Evolutionary conservation across 2,329 filamentous ascomycete genomes (phyloP).

Genomic region (Neocucurbitaria cava): DNA sequence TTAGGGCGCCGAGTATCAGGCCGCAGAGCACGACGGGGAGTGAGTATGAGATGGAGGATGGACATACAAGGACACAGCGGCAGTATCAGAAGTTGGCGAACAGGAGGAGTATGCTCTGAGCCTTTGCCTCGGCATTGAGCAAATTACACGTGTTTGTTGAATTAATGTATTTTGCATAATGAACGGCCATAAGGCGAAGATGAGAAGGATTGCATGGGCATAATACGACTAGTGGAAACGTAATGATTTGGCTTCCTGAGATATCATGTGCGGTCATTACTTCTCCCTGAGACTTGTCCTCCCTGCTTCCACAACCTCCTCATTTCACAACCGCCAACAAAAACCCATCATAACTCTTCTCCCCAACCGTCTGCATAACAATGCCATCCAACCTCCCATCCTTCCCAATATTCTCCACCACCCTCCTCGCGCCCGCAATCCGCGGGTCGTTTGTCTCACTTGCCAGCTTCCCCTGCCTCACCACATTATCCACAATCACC

Average conservation of each 20-base stretch:
- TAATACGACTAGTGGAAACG: too few species aligned
- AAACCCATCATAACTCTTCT: slow-evolving; percentile 58
- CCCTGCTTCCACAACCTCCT: not conserved
- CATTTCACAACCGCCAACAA: slow-evolving; percentile 50
- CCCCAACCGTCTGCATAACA: slow-evolving; percentile 56
- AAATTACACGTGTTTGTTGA: not conserved
- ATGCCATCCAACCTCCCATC: slow-evolving; percentile 52
- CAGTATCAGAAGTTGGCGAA: slow-evolving; percentile 47
- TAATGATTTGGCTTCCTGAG: too few species aligned
- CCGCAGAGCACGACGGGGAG: slow-evolving; percentile 29
- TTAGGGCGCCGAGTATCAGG: slow-evolving; percentile 18
- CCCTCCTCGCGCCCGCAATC: slow-evolving; percentile 44
- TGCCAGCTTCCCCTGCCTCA: slow-evolving; percentile 50
- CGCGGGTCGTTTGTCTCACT: slow-evolving; percentile 31
- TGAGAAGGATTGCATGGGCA: too few species aligned
- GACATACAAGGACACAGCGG: slow-evolving; percentile 39
- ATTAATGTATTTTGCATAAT: not conserved
- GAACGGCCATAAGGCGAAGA: not conserved
- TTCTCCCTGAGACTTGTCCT: not conserved
- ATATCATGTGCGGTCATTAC: not conserved
- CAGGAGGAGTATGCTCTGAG: slow-evolving; percentile 46
- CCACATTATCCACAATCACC: slow-evolving; percentile 61
- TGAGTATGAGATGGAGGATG: slow-evolving; percentile 45
- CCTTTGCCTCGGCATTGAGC: not conserved
- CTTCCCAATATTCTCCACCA: slow-evolving; percentile 53